Base-by-base conservation (phyloP, 768 basidiomycete species). In the Lanmaoa rubissima region DNA sequence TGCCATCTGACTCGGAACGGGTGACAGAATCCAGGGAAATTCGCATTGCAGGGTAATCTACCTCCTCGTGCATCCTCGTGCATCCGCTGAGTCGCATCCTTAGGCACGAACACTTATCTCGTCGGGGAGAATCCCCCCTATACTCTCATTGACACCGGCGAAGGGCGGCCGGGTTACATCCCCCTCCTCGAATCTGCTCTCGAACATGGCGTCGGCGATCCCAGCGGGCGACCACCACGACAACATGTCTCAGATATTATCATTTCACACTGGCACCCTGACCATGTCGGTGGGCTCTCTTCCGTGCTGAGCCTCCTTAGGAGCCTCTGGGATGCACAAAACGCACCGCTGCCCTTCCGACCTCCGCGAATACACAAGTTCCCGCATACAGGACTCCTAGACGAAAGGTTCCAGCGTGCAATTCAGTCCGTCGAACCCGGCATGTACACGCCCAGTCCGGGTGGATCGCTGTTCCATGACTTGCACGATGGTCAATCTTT, bases 41-140 rank as follows among this genome's bases (percentile, higher is more conserved):
- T 91, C 68, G 94, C 92, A 0, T 76, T 96, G 0, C 92, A 94
- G 77, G 93, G 91, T 87, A 51, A 53, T 19, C 39, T 14, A 21
- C 19, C 3, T 45, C 41, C 34, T 47, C 17, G n/a, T 44, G 17
- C 32, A 10, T 40, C 16, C 43, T n/a, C 54, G 5, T 36, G 5
- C 39, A 5, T 13, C 11, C 10, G 35, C 51, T 44, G 12, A 56
- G 16, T n/a, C 17, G 1, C 5, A 19, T 4, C n/a, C 16, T 8
- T 52, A 91, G 91, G 93, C 19, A 96, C 94, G 3, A 94, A 96
- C 67, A 94, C 93, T 2, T 97, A 96, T 66, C 76, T 97, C 59
- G 63, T 95, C 44, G 92, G 92, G 24, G 72, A 74, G 50, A 73
- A 74, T 28, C 82, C 84, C 55, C 90, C 90, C 8, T 92, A 84